Evolutionary conservation across 202 grass and related monocot species (phyloP).

Genomic region (Zizania palustris): DNA sequence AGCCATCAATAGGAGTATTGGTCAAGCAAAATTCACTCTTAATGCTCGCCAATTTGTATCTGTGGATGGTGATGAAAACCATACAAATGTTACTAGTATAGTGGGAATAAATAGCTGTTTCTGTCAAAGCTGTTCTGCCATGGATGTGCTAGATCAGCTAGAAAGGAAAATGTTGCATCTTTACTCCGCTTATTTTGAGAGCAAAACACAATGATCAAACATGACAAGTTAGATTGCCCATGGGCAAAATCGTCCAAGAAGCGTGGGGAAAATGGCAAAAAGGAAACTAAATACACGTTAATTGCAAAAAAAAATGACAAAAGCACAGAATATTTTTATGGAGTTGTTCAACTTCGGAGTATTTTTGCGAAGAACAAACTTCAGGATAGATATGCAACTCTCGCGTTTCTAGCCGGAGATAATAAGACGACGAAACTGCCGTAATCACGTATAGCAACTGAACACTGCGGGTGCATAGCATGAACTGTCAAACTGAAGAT

Average conservation of each 20-base stretch:
- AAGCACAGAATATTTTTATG: too few relatives aligned
- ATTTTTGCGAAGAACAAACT: too few relatives aligned
- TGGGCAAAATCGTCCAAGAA: too few relatives aligned
- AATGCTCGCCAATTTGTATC: constrained; percentile 37
- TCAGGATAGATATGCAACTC: too few relatives aligned
- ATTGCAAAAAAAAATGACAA: too few relatives aligned
- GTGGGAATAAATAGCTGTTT: constrained; percentile 40
- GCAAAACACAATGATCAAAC: constrained; percentile 8
- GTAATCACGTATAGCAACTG: constrained; percentile 41
- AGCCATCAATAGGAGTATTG: constrained; percentile 44
- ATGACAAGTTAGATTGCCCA: too few relatives aligned
- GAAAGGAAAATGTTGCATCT: not conserved
- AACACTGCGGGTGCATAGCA: constrained; percentile 18
- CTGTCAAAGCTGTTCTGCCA: constrained; percentile 9
- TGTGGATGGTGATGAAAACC: constrained; percentile 38
- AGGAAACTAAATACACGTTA: too few relatives aligned
- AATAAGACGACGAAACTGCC: not conserved
- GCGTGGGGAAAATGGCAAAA: too few relatives aligned
- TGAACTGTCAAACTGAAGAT: constrained; percentile 23
- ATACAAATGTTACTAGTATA: constrained; percentile 32
- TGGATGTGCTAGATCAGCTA: constrained; percentile 34
- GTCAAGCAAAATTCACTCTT: constrained; percentile 35
- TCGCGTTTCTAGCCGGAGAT: constrained; percentile 28
- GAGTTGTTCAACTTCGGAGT: too few relatives aligned
- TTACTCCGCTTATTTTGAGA: not conserved